Conservation (phyloP, 2,329 filamentous ascomycete species). For the Penicillium brasilianum region DNA sequence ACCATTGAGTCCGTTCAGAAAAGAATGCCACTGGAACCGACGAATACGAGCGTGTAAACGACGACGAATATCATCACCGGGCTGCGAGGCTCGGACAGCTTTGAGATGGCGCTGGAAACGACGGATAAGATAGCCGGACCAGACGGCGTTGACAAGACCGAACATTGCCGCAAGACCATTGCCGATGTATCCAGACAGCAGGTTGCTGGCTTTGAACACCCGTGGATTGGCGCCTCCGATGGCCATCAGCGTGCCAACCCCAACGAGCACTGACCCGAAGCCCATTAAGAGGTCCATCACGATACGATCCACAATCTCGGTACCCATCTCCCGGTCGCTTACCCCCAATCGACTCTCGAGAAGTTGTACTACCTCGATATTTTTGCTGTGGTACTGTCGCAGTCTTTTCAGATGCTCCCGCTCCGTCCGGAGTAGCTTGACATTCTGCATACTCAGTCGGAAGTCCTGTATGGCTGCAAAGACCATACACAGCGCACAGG, state of each 20-base stretch:
- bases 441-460: conserved; percentile 52
- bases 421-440: conserved; percentile 53
- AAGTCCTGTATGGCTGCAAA: conserved; percentile 56
- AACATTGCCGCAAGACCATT: conserved; percentile 58
- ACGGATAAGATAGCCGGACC: conserved; percentile 53
- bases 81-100: conserved; percentile 29
- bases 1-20: conserved; percentile 53
- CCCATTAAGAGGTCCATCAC: conserved; percentile 60
- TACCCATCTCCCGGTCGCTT: conserved; percentile 56
- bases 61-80: conserved; percentile 35
- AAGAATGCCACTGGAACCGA: conserved; percentile 53
- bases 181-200: conserved; percentile 62
- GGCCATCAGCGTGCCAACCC: conserved; percentile 59
- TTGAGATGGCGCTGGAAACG: conserved; percentile 49
- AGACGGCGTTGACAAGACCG: conserved; percentile 55
- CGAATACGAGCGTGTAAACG: conserved; percentile 46
- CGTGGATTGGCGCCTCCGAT: conserved; percentile 54
- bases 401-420: conserved; percentile 38
- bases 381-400: conserved; percentile 27
- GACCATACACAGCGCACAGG: conserved; percentile 52
- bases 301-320: conserved; percentile 57
- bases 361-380: conserved; percentile 25
- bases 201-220: conserved; percentile 56
- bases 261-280: conserved; percentile 56
- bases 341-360: conserved; percentile 51